Evolutionary conservation across 2,329 filamentous ascomycete genomes (phyloP).

Genomic region (Alternaria longipes): DNA sequence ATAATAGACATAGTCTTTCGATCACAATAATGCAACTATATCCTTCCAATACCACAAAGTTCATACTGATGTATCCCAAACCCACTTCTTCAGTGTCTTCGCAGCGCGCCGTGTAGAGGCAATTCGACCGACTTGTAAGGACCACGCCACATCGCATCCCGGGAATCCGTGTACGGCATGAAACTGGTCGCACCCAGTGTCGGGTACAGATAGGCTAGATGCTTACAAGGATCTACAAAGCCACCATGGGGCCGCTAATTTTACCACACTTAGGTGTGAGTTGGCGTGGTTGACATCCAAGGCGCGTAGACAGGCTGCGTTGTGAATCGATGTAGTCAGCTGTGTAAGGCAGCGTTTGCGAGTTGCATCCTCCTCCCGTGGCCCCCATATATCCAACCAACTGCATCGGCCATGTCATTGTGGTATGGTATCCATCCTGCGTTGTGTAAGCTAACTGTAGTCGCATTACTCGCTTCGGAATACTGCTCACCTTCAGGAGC

Average conservation of each 20-base stretch:
- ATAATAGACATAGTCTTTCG: slow-evolving; percentile 1
- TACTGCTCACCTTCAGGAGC: slow-evolving; percentile 35
- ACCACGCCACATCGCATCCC: slow-evolving; percentile 2
- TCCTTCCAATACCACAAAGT: not conserved
- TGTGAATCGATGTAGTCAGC: slow-evolving; percentile 24
- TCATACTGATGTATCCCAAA: not conserved
- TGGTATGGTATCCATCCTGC: slow-evolving; percentile 48
- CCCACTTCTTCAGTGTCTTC: not conserved
- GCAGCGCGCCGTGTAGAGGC: slow-evolving; percentile 1
- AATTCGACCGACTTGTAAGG: not conserved
- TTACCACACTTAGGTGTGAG: slow-evolving; percentile 1
- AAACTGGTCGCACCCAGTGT: slow-evolving; percentile 2
- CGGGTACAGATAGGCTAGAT: slow-evolving; percentile 1
- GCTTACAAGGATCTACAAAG: not conserved
- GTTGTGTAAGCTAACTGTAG: not conserved
- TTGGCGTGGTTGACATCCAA: slow-evolving; percentile 11
- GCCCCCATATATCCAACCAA: slow-evolving; percentile 49
- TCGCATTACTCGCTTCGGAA: not conserved
- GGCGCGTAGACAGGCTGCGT: slow-evolving; percentile 11
- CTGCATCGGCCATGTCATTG: slow-evolving; percentile 48
- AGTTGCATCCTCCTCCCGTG: slow-evolving; percentile 44
- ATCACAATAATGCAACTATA: slow-evolving; percentile 6
- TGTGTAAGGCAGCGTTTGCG: slow-evolving; percentile 37
- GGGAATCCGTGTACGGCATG: not conserved
- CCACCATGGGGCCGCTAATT: not conserved